Evolutionary conservation across 768 basidiomycete genomes (phyloP), one percentile per base, ranked within the genome.

Genomic region (Pulveroboletus frians): DNA sequence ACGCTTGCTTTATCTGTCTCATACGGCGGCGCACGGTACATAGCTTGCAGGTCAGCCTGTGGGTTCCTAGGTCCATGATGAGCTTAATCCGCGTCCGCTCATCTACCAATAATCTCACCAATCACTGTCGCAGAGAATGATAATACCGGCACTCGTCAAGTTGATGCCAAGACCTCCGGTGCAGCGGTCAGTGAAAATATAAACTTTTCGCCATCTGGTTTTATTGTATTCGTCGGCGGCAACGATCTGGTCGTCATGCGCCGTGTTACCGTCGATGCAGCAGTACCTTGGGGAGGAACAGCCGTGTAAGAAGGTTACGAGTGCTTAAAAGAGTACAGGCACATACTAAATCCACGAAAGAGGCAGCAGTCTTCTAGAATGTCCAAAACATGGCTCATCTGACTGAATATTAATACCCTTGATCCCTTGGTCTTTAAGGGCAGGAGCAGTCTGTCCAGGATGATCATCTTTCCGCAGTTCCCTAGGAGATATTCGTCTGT

Each of bases 171-270:
- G 74, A 40, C 95, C 96, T 49, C 96, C 96, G 27, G 95, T 95
- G 44, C 95, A 85, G 95, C 98, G 1, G 95, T 97, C 3, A 99
- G 77, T 47, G 98, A 71, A 75, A 98, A 98, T 51, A 97, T 88
- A 66, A 96, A 97, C 69, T 88, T 97, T 57, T 97, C 94, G 60
- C 88, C 92, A 14, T 77, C 88, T 0, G 90, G 90, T 53, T 21
- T 85, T 89, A 70, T 98, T 97, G 71, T 96, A 99, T 46, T 97
- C 94, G 73, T 99, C 95, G 60, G 98, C 98, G 9, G 92, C 89
- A 18, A 81, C 57, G 48, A 97, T 96, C 46, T 94, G 92, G 58
- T 97, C 93, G 39, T 99, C 95, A 60, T 99, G 95, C 1, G 92
- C 88, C 0, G 95, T 99, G 26, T 88, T 75, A 55, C 95, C 95